Conservation (phyloP, 352 stramenopile species). For the Phytophthora foliorum region DNA sequence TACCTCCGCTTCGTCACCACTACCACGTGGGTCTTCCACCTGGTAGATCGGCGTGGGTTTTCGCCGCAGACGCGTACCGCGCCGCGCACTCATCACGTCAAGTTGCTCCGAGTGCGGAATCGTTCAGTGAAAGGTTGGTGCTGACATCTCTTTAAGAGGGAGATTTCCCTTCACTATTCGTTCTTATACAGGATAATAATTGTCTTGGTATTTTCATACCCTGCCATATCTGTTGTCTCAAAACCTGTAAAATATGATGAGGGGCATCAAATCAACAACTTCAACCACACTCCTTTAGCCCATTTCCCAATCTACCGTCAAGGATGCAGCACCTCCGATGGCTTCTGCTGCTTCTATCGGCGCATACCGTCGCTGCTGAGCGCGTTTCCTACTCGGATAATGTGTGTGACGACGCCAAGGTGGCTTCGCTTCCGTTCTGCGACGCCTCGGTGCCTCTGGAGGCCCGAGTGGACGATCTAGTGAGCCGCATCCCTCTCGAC, state of each 20-base stretch:
- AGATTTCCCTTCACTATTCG: too few relatives aligned
- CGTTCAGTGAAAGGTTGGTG: slow-evolving; percentile 10
- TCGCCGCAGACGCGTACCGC: slow-evolving; percentile 69
- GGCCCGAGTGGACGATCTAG: slow-evolving; percentile 72
- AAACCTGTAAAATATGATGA: too few relatives aligned
- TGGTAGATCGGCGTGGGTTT: slow-evolving; percentile 80
- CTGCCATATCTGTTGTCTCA: background rate
- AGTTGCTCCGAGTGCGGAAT: slow-evolving; percentile 23
- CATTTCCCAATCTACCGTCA: slow-evolving; percentile 24
- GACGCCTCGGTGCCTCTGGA: slow-evolving; percentile 58
- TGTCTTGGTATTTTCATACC: background rate
- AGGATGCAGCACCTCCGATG: slow-evolving; percentile 17
- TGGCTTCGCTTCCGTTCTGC: slow-evolving; percentile 74
- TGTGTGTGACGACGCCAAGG: slow-evolving; percentile 58
- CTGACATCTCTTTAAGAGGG: slow-evolving; percentile 15
- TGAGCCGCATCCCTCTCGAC: slow-evolving; percentile 67
- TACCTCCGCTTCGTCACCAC: slow-evolving; percentile 27
- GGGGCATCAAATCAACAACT: too few relatives aligned
- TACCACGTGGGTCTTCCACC: slow-evolving; percentile 60
- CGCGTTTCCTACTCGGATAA: slow-evolving; percentile 45
- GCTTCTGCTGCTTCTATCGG: slow-evolving; percentile 17
- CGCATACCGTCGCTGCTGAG: background rate
- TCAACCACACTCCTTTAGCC: slow-evolving; percentile 21
- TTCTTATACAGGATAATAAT: background rate
- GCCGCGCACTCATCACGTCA: slow-evolving; percentile 51